Base-by-base conservation (phyloP, 139 green algal genomes). In the Chlorella sp. region DNA sequence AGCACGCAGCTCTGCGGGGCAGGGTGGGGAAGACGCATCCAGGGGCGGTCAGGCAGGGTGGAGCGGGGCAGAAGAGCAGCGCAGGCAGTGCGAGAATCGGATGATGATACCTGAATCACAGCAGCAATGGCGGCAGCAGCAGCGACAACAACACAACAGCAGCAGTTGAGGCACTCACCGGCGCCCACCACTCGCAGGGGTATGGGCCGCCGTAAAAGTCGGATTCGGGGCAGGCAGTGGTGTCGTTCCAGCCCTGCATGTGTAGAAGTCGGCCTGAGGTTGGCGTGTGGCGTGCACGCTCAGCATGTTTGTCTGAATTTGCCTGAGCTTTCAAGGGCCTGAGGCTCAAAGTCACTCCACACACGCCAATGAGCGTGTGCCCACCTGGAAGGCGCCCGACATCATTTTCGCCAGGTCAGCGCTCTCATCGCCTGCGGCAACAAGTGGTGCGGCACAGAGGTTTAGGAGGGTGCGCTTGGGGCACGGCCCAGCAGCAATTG, bases 141-240 rank as follows among this genome's bases (percentile, higher is more conserved):
- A 19, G 16, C 22, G 30, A 14, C 65, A 36, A 24, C n/a, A 7
- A 14, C 3, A 16, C 24, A 36, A 2, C 1, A 43, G 9, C 11
- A 38, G 19, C 4, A 9, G n/a, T 14, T 0, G 22, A 19, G 1
- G 16, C 38, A 76, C 70, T 76, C 70, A 76, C 70, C 70, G 72
- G 72, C 30, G 72, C 72, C 72, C 72, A 78, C 72, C 72, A 78
- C 72, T 78, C 72, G 72, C 72, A 78, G 43, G 56, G 43, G 14
- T 78, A 78, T 28, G 43, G 43, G 0, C 43, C 56, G 44, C 72
- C 72, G 44, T 78, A 78, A 30, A 40, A 48, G 44, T 78, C 72
- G 30, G 36, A 30, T 44, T 60, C 44, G 43, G 72, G 72, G 72
- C 72, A 78, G 43, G 40, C 43, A 14, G 36, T n/a, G 30, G 72